Percentiles rank a stretch among this genome's conserved stretches.
phyloP scores from a whole-genome alignment of 2,329 filamentous ascomycete genomes.

The Ophiostoma sp. region DNA sequence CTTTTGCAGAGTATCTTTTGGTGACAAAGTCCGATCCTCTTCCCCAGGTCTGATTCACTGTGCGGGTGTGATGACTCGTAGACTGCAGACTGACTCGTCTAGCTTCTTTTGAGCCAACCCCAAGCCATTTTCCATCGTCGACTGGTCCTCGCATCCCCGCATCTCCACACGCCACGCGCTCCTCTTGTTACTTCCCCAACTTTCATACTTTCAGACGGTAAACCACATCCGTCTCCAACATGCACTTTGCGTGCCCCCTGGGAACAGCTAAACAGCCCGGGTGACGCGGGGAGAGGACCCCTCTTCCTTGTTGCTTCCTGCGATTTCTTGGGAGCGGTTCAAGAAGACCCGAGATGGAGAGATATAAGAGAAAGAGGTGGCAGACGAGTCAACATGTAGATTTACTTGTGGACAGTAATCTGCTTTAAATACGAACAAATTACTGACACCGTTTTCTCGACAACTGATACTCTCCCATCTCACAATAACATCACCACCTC shows the following conservation, averaged over 20 bases:
- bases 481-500: neutral
- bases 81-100: constrained; percentile 8
- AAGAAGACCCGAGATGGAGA: neutral
- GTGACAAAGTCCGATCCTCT: neutral
- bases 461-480: neutral
- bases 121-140: neutral
- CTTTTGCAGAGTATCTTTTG: neutral
- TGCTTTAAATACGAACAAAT: neutral
- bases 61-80: neutral
- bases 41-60: neutral
- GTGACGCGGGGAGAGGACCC: neutral
- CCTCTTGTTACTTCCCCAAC: neutral
- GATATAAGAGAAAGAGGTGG: neutral
- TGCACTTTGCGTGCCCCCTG: neutral
- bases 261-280: neutral
- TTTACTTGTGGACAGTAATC: neutral
- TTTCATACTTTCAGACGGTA: neutral
- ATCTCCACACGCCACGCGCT: neutral
- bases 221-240: neutral
- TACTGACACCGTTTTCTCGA: neutral
- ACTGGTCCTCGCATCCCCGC: neutral
- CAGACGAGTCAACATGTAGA: neutral
- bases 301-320: neutral
- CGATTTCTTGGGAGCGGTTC: neutral
- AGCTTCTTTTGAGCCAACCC: neutral